Conservation (phyloP, 306 rosid species). For the Lablab purpureus region DNA sequence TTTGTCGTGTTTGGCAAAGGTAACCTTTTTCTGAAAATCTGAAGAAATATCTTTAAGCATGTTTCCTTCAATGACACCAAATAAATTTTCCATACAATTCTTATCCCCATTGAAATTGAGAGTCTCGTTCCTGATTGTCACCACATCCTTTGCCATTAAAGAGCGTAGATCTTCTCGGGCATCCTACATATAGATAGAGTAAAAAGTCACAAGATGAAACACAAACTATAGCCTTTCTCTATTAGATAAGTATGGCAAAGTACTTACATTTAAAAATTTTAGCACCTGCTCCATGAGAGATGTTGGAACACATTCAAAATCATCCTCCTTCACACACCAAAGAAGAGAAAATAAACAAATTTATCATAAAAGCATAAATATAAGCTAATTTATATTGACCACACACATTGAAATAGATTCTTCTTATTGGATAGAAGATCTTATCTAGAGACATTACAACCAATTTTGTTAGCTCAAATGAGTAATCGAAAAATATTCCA, state of each 20-base stretch:
- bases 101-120: constrained; percentile 62
- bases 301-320: constrained; percentile 90
- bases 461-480: neutral
- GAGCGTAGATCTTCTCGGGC: constrained; percentile 83
- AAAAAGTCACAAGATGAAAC: constrained; percentile 36
- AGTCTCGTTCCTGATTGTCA: constrained; percentile 81
- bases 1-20: constrained; percentile 70
- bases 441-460: neutral
- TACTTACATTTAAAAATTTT: constrained; percentile 81
- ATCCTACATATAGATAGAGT: constrained; percentile 60
- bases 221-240: constrained; percentile 24
- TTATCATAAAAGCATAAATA: constrained; percentile 31
- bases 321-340: constrained; percentile 64
- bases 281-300: constrained; percentile 90
- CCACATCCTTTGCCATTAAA: constrained; percentile 89
- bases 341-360: constrained; percentile 44
- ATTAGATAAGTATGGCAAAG: constrained; percentile 33
- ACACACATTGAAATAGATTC: neutral
- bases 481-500: neutral
- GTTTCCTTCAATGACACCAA: constrained; percentile 55
- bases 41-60: constrained; percentile 58
- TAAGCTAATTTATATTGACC: constrained; percentile 25
- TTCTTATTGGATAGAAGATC: neutral
- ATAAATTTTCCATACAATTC: constrained; percentile 35
- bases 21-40: constrained; percentile 94